Conservation (phyloP, 2,329 filamentous ascomycete species). For the Diaporthe vaccinii region DNA sequence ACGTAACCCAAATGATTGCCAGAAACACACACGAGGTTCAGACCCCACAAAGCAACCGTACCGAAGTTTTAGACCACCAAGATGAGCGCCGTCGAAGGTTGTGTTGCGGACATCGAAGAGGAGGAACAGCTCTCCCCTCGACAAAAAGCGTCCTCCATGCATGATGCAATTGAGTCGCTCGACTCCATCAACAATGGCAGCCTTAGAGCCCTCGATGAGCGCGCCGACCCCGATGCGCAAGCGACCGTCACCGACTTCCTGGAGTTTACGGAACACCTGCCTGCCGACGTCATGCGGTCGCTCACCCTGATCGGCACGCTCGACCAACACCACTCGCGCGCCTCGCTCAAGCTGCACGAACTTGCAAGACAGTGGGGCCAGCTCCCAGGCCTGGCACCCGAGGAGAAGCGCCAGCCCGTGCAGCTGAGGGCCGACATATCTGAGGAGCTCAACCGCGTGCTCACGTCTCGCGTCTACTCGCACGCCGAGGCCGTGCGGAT, state of each 20-base stretch:
- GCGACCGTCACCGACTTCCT: conserved; percentile 79
- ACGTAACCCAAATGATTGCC: neutral
- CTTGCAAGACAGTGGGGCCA: conserved; percentile 70
- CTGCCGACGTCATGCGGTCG: conserved; percentile 75
- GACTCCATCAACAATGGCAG: conserved; percentile 50
- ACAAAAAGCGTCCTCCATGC: conserved; percentile 51
- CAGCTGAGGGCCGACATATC: conserved; percentile 73
- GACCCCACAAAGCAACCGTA: neutral
- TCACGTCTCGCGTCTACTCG: conserved; percentile 69
- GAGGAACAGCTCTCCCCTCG: conserved; percentile 52
- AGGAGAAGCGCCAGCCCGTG: conserved; percentile 62
- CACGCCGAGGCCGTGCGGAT: conserved; percentile 75
- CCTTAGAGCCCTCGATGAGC: conserved; percentile 62
- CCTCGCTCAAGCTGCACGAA: conserved; percentile 67
- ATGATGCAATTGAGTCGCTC: conserved; percentile 50
- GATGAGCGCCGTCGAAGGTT: conserved; percentile 44
- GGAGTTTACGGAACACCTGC: conserved; percentile 78
- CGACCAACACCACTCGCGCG: conserved; percentile 69
- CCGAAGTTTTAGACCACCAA: neutral
- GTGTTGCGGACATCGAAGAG: conserved; percentile 46
- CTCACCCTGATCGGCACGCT: conserved; percentile 76
- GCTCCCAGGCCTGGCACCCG: conserved; percentile 63
- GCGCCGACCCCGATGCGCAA: conserved; percentile 75
- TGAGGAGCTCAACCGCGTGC: conserved; percentile 65
- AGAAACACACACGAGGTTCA: neutral